phyloP scores from a whole-genome alignment of 805 yeast species.

The Myxozyma nipponensis region DNA sequence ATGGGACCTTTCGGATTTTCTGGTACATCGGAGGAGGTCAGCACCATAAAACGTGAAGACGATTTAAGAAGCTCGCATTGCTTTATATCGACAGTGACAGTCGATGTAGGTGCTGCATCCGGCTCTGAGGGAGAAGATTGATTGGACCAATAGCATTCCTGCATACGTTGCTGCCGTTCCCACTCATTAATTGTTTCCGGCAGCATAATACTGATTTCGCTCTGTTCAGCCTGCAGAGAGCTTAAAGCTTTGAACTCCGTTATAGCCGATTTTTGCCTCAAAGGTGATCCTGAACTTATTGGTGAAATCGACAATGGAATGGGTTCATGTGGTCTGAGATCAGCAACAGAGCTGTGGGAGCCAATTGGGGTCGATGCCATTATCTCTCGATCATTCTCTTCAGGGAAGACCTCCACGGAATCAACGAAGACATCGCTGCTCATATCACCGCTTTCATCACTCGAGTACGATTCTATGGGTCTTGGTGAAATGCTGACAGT shows the following conservation, averaged over 20 bases:
- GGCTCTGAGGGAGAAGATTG: too few relatives aligned
- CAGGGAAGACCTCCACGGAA: constrained; percentile 8
- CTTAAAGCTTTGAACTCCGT: background rate
- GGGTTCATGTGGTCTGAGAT: background rate
- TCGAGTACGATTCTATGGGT: background rate
- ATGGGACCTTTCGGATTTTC: too few relatives aligned
- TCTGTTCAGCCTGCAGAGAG: background rate
- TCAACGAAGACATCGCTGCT: constrained; percentile 15
- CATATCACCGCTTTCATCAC: background rate
- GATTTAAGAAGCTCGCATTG: too few relatives aligned
- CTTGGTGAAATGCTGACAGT: background rate
- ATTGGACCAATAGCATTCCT: constrained; percentile 16
- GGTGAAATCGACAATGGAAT: background rate
- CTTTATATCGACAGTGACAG: too few relatives aligned
- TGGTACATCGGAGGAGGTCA: too few relatives aligned
- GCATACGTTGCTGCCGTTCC: constrained; percentile 14
- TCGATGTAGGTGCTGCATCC: too few relatives aligned
- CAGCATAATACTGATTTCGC: constrained; percentile 7
- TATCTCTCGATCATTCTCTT: background rate
- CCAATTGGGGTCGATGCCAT: background rate
- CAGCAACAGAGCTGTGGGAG: background rate
- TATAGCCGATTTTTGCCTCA: background rate
- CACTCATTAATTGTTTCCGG: constrained; percentile 17
- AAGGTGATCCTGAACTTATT: background rate
- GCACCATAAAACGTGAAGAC: too few relatives aligned